Percentiles rank a stretch among this genome's conserved stretches.
Evolutionary conservation across 176 grass and related monocot species (phyloP).

Genomic region (Zizania latifolia): DNA sequence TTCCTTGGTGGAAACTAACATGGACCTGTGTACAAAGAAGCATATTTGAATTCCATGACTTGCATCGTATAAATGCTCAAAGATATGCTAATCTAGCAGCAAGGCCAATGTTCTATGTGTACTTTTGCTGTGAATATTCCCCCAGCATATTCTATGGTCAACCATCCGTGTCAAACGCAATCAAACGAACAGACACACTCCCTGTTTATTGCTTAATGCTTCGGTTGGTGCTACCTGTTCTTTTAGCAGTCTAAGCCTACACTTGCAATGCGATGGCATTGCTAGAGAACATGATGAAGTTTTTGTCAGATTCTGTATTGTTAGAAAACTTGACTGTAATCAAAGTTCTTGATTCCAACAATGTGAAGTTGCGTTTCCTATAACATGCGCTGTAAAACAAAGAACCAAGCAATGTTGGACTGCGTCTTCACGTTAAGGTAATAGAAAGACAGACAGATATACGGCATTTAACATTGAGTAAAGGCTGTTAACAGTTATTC

Average conservation of each 20-base stretch:
- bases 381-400: neutral
- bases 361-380: neutral
- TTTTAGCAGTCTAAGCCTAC: neutral
- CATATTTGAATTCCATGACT: neutral
- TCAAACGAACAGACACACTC: no score
- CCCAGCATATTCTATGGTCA: neutral
- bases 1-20: conserved; percentile 14
- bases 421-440: neutral
- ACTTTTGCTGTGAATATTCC: neutral
- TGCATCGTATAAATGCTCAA: neutral
- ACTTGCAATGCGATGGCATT: neutral
- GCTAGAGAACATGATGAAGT: neutral
- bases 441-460: neutral
- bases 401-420: neutral
- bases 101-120: neutral
- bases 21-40: conserved; percentile 29
- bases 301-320: neutral
- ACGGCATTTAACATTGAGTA: neutral
- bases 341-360: neutral
- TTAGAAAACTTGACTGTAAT: neutral
- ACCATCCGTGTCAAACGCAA: neutral
- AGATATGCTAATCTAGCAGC: neutral
- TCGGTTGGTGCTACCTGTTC: neutral
- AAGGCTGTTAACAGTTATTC: no score
- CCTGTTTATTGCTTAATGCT: neutral